These are phyloP conservation scores for Rubia balearica DNA, from an alignment of 305 asterid genomes.

Conservation along the genomic window DNA sequence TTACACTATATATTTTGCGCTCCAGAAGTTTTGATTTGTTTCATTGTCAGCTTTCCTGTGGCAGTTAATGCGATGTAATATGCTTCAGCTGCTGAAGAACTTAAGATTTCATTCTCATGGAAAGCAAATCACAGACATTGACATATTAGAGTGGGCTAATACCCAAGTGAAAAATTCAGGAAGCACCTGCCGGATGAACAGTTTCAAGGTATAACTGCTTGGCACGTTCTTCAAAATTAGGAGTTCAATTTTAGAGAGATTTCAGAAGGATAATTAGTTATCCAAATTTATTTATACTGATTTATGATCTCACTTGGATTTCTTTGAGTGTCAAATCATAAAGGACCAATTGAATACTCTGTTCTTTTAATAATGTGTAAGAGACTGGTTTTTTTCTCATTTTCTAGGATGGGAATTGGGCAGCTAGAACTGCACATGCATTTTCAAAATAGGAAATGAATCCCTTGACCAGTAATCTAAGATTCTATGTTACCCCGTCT, in stretches of 20 bases:
- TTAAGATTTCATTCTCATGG: slow-evolving; percentile 85
- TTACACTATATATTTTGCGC: not conserved
- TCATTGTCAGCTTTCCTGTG: slow-evolving; percentile 78
- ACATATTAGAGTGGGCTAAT: slow-evolving; percentile 87
- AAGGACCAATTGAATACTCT: too few relatives aligned
- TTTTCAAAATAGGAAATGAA: not conserved
- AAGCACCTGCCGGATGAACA: slow-evolving; percentile 53
- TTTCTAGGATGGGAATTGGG: not conserved
- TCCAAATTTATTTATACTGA: not conserved
- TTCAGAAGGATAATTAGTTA: not conserved
- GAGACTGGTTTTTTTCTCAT: not conserved
- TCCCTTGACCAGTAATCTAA: not conserved
- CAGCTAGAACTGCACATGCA: not conserved
- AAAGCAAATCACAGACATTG: slow-evolving; percentile 74
- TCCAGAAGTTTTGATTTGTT: slow-evolving; percentile 9
- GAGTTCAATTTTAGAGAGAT: not conserved
- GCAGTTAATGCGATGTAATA: slow-evolving; percentile 93
- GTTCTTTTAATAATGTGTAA: not conserved
- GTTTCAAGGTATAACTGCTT: slow-evolving; percentile 63
- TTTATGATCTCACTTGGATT: not conserved
- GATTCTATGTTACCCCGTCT: not conserved
- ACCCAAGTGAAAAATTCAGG: slow-evolving; percentile 61
- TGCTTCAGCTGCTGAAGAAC: slow-evolving; percentile 87
- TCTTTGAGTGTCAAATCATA: too few relatives aligned
- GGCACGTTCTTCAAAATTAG: not conserved